Evolutionary conservation across 495 filamentous ascomycete genomes (phyloP), one percentile per base, ranked within the genome.

Genomic region (Trypethelium eluteriae): DNA sequence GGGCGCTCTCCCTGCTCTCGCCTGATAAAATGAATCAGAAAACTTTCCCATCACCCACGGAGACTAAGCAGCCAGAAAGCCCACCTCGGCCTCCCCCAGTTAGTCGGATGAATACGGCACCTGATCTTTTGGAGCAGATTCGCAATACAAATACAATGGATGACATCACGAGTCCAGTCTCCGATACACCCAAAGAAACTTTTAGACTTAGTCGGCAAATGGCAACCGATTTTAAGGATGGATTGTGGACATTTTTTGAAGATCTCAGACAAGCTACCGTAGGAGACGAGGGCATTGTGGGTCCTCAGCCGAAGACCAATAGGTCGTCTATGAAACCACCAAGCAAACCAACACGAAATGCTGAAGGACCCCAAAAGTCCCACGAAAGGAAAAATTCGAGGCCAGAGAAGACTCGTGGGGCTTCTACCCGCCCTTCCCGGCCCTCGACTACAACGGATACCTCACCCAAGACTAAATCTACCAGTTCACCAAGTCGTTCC

Each of bases 211-310:
- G 88, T 59, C 92, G 92, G 72, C 90, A 96, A 74, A 89, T 98
- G 75, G 93, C 94, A 2, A 89, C 88, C 9, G 94, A 96, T 75
- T 84, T 98, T 71, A 87, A 87, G 68, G 86, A 92, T 49, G 94
- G 94, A 0, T 79, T 98, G n/a, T 94, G 91, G 91, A 96, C 91
- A 14, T 98, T 98, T 75, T 83, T 97, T 68, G 94, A 98, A 73
- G 94, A 98, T 76, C 83, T 98, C 36, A 82, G 92, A 69, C 94
- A 98, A 77, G 94, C 91, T 14, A 96, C 94, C 2, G 90, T 97
- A 12, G 94, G 93, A 47, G 94, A 98, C 39, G 94, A 98, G 76
- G 89, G 85, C 11, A 85, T 91, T 66, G 85, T 80, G 64, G 86
- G 83, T 47, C 82, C 79, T 18, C 79, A 78, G 70, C 76, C 78